These are phyloP conservation scores for Celoporthe dispersa DNA, from an alignment of 2,329 filamentous ascomycete genomes.

Conservation along the genomic window DNA sequence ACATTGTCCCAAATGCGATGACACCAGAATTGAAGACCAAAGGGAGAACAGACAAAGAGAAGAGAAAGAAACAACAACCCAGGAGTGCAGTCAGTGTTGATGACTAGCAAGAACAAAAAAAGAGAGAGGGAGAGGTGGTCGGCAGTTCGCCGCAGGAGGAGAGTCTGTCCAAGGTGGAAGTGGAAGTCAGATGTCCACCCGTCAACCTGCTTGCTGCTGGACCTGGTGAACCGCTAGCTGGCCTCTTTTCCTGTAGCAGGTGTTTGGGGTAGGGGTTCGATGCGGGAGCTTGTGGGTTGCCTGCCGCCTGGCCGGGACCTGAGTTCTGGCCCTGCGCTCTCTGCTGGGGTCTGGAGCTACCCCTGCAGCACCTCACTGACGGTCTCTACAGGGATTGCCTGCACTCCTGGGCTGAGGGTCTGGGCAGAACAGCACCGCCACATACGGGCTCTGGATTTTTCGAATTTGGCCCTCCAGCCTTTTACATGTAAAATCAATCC, in stretches of 20 bases:
- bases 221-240: constrained; percentile 34
- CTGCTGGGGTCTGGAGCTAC: constrained; percentile 9
- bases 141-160: constrained; percentile 27
- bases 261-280: constrained; percentile 23
- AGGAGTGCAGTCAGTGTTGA: constrained; percentile 8
- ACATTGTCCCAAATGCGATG: constrained; percentile 43
- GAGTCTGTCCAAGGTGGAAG: constrained; percentile 25
- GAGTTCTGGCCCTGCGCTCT: neutral
- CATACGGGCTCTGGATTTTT: constrained; percentile 25
- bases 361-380: constrained; percentile 15
- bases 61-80: constrained; percentile 7
- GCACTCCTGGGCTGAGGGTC: neutral
- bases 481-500: neutral
- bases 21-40: constrained; percentile 19
- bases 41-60: constrained; percentile 8
- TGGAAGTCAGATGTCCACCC: constrained; percentile 20
- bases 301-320: neutral
- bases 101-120: neutral
- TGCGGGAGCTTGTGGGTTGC: constrained; percentile 17
- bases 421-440: constrained; percentile 22
- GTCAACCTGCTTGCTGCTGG: constrained; percentile 18
- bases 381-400: constrained; percentile 14
- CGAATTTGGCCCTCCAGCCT: constrained; percentile 5
- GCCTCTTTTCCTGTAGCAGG: constrained; percentile 33
- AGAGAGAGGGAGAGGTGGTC: constrained; percentile 16